These are phyloP conservation scores for Knoxdaviesia capensis DNA, from an alignment of 2,329 filamentous ascomycete genomes.

Conservation along the genomic window DNA sequence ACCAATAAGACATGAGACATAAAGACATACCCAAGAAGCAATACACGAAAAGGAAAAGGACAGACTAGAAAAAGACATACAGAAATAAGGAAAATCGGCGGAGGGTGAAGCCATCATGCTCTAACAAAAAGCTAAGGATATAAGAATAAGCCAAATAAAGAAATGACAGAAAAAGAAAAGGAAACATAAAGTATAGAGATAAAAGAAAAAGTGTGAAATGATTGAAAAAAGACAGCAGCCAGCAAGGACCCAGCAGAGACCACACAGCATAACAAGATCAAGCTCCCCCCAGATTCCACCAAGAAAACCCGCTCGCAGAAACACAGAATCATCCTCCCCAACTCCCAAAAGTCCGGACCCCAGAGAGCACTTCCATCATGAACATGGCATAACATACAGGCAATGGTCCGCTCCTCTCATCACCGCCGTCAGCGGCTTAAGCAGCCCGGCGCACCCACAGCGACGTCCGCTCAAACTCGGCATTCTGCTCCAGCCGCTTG, in stretches of 20 bases:
- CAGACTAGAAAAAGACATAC: neutral
- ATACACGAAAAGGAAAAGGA: neutral
- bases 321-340: neutral
- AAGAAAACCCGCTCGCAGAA: neutral
- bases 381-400: no score
- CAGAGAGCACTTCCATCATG: no score
- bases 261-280: neutral
- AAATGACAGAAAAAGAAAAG: neutral
- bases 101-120: neutral
- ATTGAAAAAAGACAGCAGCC: neutral
- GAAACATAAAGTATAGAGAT: neutral
- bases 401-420: no score
- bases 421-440: no score
- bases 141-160: neutral
- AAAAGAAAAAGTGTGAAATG: neutral
- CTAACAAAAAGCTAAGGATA: neutral
- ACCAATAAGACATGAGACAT: no score
- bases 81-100: neutral
- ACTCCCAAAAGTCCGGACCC: no score
- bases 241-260: neutral
- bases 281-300: neutral
- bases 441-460: slow-evolving; percentile 59
- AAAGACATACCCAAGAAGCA: neutral
- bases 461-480: slow-evolving; percentile 41
- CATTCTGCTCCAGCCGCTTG: slow-evolving; percentile 52